Percentiles rank a stretch among this genome's conserved stretches.
Conservation (phyloP, 2,329 filamentous ascomycete genomes). For the Pseudogymnoascus sp. region DNA sequence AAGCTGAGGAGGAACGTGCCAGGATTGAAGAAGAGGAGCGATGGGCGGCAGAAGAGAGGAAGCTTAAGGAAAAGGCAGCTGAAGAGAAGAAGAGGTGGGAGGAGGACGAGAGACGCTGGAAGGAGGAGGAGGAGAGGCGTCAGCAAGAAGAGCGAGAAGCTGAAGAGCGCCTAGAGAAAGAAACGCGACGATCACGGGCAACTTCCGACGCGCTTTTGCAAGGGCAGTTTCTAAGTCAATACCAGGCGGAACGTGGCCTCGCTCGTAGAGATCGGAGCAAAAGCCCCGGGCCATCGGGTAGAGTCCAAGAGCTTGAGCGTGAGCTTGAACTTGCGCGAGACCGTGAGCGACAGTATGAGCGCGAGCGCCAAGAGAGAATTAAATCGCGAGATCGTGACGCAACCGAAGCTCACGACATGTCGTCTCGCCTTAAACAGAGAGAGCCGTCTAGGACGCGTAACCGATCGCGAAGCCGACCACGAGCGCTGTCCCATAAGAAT, state of each 20-base stretch:
- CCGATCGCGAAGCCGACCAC: slow-evolving; percentile 22
- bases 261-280: slow-evolving; percentile 30
- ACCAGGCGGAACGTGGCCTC: slow-evolving; percentile 60
- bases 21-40: slow-evolving; percentile 54
- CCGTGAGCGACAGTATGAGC: slow-evolving; percentile 55
- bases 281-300: slow-evolving; percentile 41
- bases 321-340: slow-evolving; percentile 60
- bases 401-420: slow-evolving; percentile 24
- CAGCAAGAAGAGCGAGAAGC: slow-evolving; percentile 65
- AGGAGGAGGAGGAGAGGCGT: slow-evolving; percentile 63
- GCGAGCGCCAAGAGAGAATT: slow-evolving; percentile 45
- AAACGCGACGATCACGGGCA: slow-evolving; percentile 52
- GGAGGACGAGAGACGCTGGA: slow-evolving; percentile 69
- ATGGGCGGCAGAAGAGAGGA: slow-evolving; percentile 58
- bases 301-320: slow-evolving; percentile 72
- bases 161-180: slow-evolving; percentile 56
- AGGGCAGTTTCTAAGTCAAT: slow-evolving; percentile 81
- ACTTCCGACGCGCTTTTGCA: slow-evolving; percentile 60
- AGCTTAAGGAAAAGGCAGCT: slow-evolving; percentile 50
- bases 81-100: slow-evolving; percentile 68
- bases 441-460: slow-evolving; percentile 16
- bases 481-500: slow-evolving; percentile 20
- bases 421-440: slow-evolving; percentile 22
- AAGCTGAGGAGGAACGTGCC: slow-evolving; percentile 53
- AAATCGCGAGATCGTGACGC: slow-evolving; percentile 18